Evolutionary conservation across 495 filamentous ascomycete genomes (phyloP).

Genomic region (Neurospora sp.): DNA sequence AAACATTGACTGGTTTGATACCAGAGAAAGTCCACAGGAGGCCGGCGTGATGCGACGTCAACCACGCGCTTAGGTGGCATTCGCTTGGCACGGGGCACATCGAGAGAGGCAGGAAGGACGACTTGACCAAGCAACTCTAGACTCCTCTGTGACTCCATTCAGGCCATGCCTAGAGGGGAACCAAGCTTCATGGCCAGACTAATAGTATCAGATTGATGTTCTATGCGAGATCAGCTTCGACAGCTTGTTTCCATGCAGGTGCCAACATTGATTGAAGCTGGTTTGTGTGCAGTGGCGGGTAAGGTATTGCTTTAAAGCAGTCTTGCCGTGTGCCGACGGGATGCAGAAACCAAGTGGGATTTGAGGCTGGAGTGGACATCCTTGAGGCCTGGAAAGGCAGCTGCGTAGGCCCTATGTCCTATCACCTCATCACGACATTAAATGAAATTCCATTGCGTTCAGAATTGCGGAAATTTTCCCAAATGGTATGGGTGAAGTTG

Average conservation of each 20-base stretch:
- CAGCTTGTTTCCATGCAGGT: neutral
- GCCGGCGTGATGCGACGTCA: neutral
- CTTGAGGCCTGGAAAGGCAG: neutral
- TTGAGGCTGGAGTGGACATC: neutral
- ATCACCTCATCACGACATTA: neutral
- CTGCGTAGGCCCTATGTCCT: neutral
- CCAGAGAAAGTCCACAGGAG: neutral
- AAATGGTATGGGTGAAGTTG: neutral
- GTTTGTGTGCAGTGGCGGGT: neutral
- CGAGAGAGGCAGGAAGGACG: neutral
- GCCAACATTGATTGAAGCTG: neutral
- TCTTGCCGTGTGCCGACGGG: neutral
- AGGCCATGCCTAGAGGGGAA: too few species aligned
- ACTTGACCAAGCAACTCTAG: neutral
- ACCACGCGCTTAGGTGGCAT: neutral
- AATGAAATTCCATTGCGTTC: neutral
- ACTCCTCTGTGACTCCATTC: neutral
- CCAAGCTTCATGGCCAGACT: too few species aligned
- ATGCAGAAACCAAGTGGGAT: neutral
- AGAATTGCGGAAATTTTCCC: neutral
- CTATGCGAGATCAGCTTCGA: neutral
- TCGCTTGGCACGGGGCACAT: neutral
- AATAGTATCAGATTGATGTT: neutral
- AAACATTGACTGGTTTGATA: neutral
- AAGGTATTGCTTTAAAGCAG: neutral